phyloP scores from a whole-genome alignment of 202 grass and related monocot genomes.

The Digitaria exilis region DNA sequence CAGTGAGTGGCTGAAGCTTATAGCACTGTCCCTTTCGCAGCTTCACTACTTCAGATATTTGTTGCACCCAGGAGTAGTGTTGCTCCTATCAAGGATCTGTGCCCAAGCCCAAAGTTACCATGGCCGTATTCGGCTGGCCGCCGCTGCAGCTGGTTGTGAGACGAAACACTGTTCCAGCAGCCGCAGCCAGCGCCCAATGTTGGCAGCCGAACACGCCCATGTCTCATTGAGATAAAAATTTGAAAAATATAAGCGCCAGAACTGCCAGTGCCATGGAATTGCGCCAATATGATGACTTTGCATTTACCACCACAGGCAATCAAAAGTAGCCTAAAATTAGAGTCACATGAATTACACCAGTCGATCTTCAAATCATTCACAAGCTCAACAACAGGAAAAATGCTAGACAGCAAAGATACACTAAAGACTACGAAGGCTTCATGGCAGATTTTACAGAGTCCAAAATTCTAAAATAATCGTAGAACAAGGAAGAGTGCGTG shows the following conservation, averaged over 20 bases:
- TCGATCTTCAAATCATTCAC: neutral
- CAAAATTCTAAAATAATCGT: conserved; percentile 70
- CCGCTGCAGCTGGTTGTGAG: too few relatives aligned
- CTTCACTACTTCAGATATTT: conserved; percentile 28
- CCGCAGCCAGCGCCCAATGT: too few relatives aligned
- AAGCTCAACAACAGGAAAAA: neutral
- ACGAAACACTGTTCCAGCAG: too few relatives aligned
- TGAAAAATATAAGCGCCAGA: neutral
- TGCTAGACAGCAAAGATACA: neutral
- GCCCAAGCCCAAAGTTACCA: neutral
- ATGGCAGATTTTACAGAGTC: conserved; percentile 54
- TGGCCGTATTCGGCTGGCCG: too few relatives aligned
- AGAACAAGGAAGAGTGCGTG: conserved; percentile 64
- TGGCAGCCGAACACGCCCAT: too few relatives aligned
- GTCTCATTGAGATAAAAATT: neutral
- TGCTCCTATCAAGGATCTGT: neutral
- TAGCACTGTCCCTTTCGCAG: conserved; percentile 42
- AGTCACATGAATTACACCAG: neutral
- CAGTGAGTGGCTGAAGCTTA: conserved; percentile 32
- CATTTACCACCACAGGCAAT: neutral
- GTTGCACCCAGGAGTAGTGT: neutral
- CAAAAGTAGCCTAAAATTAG: neutral
- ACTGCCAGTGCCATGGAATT: neutral
- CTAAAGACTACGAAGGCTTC: conserved; percentile 25
- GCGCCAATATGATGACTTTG: neutral